These are phyloP conservation scores for Penicillium cataractarum DNA, from an alignment of 495 filamentous ascomycete genomes.

Conservation along the genomic window DNA sequence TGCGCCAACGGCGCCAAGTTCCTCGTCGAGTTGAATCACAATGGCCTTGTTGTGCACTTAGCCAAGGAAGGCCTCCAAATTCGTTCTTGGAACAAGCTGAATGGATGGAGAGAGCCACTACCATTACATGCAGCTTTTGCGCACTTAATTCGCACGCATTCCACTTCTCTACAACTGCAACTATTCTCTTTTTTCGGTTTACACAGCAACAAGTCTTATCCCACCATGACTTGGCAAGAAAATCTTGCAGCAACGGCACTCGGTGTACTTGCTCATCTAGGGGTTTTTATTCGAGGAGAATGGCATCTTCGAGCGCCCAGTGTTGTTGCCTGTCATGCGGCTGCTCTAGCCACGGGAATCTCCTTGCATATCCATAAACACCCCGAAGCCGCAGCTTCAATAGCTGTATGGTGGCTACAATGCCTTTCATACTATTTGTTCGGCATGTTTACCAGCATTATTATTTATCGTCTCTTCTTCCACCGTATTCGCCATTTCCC, in stretches of 20 bases:
- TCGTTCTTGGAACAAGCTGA: neutral
- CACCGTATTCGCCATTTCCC: slow-evolving; percentile 45
- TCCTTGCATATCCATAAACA: neutral
- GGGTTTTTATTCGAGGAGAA: neutral
- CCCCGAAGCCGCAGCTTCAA: neutral
- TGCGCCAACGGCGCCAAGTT: neutral
- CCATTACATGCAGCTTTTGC: neutral
- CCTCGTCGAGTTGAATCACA: neutral
- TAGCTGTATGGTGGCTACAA: neutral
- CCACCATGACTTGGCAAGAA: neutral
- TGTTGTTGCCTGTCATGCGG: neutral
- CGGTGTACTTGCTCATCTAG: neutral
- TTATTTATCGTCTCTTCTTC: slow-evolving; percentile 17
- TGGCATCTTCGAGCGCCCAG: neutral
- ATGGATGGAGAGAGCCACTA: neutral
- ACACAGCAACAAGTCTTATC: neutral
- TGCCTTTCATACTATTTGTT: neutral
- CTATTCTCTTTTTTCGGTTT: neutral
- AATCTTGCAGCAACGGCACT: neutral
- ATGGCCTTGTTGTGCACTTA: neutral
- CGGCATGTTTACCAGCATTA: neutral
- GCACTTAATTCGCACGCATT: neutral
- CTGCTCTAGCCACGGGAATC: neutral
- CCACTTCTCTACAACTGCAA: neutral
- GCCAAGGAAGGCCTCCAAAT: neutral